Percentiles rank a stretch among this genome's conserved stretches.
These are phyloP conservation scores for Lactarius pseudohatsudake DNA, from an alignment of 768 basidiomycete species.

Conservation along the genomic window DNA sequence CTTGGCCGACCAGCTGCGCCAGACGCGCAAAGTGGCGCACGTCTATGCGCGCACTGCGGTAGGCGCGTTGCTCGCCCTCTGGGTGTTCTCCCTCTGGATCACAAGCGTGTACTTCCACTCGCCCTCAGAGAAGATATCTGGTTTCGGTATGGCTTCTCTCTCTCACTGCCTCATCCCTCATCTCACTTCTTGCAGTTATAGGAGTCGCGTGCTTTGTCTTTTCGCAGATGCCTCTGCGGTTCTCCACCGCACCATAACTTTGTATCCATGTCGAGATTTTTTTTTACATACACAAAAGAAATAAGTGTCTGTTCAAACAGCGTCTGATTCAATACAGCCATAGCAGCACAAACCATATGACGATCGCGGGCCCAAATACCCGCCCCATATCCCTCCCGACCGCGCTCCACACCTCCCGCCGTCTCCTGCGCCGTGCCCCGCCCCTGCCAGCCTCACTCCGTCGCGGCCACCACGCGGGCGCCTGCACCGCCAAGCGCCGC, in stretches of 20 bases:
- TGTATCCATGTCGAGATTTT: too few relatives aligned
- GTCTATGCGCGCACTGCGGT: slow-evolving; percentile 48
- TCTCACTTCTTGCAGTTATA: slow-evolving; percentile 35
- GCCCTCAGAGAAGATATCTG: slow-evolving; percentile 83
- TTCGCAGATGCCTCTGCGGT: slow-evolving; percentile 34
- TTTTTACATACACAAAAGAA: not conserved
- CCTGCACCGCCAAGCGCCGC: slow-evolving; percentile 50
- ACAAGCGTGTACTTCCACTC: slow-evolving; percentile 92
- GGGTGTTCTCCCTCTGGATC: slow-evolving; percentile 73
- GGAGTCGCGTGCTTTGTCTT: slow-evolving; percentile 40
- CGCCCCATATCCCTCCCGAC: slow-evolving; percentile 20
- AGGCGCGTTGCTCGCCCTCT: slow-evolving; percentile 52
- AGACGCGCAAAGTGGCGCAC: slow-evolving; percentile 48
- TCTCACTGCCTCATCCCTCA: too few relatives aligned
- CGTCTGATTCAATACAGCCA: slow-evolving; percentile 19
- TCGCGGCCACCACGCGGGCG: slow-evolving; percentile 36
- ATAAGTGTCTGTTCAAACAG: not conserved
- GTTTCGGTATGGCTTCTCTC: slow-evolving; percentile 60
- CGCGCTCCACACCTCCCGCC: slow-evolving; percentile 14
- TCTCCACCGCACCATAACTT: not conserved
- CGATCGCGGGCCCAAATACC: slow-evolving; percentile 15
- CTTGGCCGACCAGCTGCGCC: slow-evolving; percentile 70
- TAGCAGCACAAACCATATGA: slow-evolving; percentile 12
- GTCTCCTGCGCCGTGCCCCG: not conserved
- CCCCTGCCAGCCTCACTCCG: not conserved